Conservation (phyloP, 202 grass and related monocot genomes). For the Schoenoplectus tabernaemontani region DNA sequence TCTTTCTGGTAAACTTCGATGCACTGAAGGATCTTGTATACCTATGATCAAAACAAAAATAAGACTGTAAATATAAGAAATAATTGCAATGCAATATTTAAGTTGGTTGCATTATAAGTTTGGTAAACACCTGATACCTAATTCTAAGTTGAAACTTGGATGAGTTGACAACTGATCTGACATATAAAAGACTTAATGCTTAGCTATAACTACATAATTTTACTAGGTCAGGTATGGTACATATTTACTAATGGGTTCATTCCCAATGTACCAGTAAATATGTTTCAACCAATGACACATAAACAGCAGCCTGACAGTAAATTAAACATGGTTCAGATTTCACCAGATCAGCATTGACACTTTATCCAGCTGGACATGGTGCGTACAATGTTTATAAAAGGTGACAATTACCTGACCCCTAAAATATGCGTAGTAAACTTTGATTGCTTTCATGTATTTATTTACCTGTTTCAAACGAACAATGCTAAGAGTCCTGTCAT, state of each 20-base stretch:
- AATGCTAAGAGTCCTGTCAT: slow-evolving; percentile 64
- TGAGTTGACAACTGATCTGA: not conserved
- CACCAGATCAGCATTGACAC: not conserved
- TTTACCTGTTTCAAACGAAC: slow-evolving; percentile 68
- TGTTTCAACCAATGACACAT: not conserved
- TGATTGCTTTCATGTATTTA: not conserved
- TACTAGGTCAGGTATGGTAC: not conserved
- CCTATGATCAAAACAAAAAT: slow-evolving; percentile 29
- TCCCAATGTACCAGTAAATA: not conserved
- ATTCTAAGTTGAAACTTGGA: not conserved
- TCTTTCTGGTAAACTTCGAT: slow-evolving; percentile 79
- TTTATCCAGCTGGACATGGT: not conserved
- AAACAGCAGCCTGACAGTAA: not conserved
- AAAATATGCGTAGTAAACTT: not conserved
- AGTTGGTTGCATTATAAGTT: not conserved
- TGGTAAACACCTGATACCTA: not conserved
- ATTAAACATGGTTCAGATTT: not conserved
- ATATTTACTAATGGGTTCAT: not conserved
- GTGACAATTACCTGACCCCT: not conserved
- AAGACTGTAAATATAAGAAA: too few species aligned
- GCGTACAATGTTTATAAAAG: not conserved
- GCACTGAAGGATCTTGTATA: slow-evolving; percentile 73
- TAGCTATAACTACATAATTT: not conserved
- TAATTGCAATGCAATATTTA: too few species aligned
- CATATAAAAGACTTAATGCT: too few species aligned